Conservation (phyloP, 345 rosid species). For the Ceriops decandra region DNA sequence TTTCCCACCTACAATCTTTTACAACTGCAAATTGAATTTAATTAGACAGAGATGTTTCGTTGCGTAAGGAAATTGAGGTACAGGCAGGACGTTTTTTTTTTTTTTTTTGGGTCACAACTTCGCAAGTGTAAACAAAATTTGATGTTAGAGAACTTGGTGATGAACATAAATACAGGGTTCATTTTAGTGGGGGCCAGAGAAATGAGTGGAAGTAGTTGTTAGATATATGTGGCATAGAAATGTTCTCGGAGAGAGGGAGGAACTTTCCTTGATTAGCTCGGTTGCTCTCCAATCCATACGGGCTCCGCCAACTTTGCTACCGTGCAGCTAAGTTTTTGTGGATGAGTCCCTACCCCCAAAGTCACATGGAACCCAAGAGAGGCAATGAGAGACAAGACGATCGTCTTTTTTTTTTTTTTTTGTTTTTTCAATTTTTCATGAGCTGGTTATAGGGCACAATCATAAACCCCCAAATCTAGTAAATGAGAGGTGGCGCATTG, state of each 20-base stretch:
- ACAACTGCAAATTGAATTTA: too few relatives aligned
- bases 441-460: not conserved
- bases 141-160: too few relatives aligned
- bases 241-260: not conserved
- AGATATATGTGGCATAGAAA: not conserved
- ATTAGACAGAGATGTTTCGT: too few relatives aligned
- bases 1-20: too few relatives aligned
- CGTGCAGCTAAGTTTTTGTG: not conserved
- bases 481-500: too few relatives aligned
- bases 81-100: too few relatives aligned
- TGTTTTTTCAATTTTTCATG: too few relatives aligned
- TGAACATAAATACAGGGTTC: not conserved
- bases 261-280: not conserved
- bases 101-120: too few relatives aligned
- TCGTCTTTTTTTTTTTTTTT: too few relatives aligned
- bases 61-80: too few relatives aligned
- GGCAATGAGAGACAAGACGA: not conserved
- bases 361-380: constrained; percentile 8
- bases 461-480: not conserved
- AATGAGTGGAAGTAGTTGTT: not conserved
- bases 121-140: too few relatives aligned
- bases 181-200: too few relatives aligned
- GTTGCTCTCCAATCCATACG: not conserved
- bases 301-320: not conserved
- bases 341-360: not conserved